Conservation (phyloP, 768 basidiomycete species). For the Calocybe cyanea region DNA sequence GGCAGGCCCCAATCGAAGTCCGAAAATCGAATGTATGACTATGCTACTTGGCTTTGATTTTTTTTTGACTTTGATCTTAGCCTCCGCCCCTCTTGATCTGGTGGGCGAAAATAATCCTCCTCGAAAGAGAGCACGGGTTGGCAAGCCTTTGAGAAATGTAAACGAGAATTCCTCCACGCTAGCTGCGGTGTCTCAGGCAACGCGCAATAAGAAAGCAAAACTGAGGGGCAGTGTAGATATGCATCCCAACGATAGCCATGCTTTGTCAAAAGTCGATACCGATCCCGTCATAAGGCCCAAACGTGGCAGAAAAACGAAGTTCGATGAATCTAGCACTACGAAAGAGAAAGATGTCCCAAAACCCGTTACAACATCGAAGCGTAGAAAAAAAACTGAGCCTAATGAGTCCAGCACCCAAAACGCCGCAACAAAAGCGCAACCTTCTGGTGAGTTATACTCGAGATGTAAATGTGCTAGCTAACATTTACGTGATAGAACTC, state of each 20-base stretch:
- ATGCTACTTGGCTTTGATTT: not conserved
- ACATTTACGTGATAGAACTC: slow-evolving; percentile 3
- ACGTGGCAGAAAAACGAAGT: too few species aligned
- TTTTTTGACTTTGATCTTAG: not conserved
- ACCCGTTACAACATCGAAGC: slow-evolving; percentile 1
- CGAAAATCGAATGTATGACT: slow-evolving; percentile 4
- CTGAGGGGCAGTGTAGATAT: not conserved
- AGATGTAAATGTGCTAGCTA: not conserved
- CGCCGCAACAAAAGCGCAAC: not conserved
- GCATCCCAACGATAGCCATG: too few species aligned
- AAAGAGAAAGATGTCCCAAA: not conserved
- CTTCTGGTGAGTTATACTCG: slow-evolving; percentile 1
- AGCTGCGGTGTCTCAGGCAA: not conserved
- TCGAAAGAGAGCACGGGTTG: slow-evolving; percentile 3
- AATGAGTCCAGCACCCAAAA: not conserved
- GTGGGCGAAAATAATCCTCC: not conserved
- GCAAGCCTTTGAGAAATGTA: too few species aligned
- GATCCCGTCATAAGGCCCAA: too few species aligned
- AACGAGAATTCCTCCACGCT: too few species aligned
- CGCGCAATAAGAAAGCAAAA: slow-evolving; percentile 5
- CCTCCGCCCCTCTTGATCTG: not conserved
- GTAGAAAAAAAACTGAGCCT: slow-evolving; percentile 4
- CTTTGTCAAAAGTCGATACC: too few species aligned
- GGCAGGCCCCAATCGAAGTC: slow-evolving; percentile 21
- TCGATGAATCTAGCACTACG: too few species aligned